phyloP scores from a whole-genome alignment of 225 moss, liverwort and hornwort genomes.

The Ulota crispa region DNA sequence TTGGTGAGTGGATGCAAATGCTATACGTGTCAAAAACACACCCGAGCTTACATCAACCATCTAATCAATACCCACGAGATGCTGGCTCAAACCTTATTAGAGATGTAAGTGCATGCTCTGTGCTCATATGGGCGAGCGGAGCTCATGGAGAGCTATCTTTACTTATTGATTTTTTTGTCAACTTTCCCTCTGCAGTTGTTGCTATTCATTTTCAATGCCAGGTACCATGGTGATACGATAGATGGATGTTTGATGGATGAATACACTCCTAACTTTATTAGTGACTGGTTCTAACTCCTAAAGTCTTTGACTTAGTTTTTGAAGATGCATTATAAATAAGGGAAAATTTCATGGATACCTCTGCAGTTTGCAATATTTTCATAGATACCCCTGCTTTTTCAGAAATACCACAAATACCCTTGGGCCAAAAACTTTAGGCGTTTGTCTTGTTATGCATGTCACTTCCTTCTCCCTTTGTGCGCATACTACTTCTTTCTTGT shows the following conservation, averaged over 20 bases:
- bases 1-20: slow-evolving; percentile 77
- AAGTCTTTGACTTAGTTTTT: too few relatives aligned
- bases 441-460: too few relatives aligned
- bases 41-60: slow-evolving; percentile 90
- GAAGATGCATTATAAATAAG: too few relatives aligned
- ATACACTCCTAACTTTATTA: not conserved
- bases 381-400: too few relatives aligned
- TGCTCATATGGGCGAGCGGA: not conserved
- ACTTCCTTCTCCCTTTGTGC: too few relatives aligned
- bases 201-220: not conserved
- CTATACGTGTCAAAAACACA: slow-evolving; percentile 83
- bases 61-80: slow-evolving; percentile 95
- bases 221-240: not conserved
- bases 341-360: too few relatives aligned
- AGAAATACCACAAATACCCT: too few relatives aligned
- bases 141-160: too few relatives aligned
- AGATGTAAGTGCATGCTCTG: slow-evolving; percentile 62
- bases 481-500: too few relatives aligned
- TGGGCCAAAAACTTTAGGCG: too few relatives aligned
- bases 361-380: too few relatives aligned
- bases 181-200: not conserved
- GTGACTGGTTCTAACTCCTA: not conserved
- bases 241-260: not conserved
- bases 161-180: too few relatives aligned
- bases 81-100: slow-evolving; percentile 90